Base-by-base conservation (phyloP, 805 yeast genomes). In the Brettanomyces anomalus region DNA sequence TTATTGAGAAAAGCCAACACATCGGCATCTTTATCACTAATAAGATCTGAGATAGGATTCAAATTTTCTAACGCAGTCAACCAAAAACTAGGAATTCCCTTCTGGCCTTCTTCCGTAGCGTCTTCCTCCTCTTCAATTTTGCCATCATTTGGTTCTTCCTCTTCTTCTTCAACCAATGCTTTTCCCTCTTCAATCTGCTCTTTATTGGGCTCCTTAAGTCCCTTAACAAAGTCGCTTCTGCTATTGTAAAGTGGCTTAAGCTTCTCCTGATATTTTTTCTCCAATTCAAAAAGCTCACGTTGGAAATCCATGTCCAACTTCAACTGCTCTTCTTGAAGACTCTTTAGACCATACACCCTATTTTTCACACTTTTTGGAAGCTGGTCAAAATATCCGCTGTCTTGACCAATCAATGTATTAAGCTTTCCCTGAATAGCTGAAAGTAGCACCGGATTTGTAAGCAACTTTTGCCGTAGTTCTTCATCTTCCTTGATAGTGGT, bases 51-150 rank as follows among this genome's bases (percentile, higher is more conserved):
- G 39, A 89, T 77, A 24, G 85, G 79, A 24, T 79, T 77, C 53
- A 93, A 70, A 66, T 89, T 93, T 62, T 84, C 90, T 64, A 93
- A 70, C 5, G 97, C 95, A 16, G 97, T 93, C 55, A 90, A 73
- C 98, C 98, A 93, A 72, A 93, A 93, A 39, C 84, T 79, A 45
- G 98, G 97, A 52, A 93, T 77, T 49, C 98, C 98, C 48, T 70
- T 71, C 68, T 21, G 62, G 65, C 17, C 61, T 66, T 5, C 67
- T 68, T 13, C 65, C 68, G n/a, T 62, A 71, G 11, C 60, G 16
- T 55, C 64, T 17, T 42, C 47, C 16, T 56, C 65, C n/a, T 55
- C 61, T 8, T 58, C 59, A 11, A 57, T 62, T 17, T 55, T 64
- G 8, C 60, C 68, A 4, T 66, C 75, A 4, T 64, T 73, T 3